phyloP scores from a whole-genome alignment of 805 yeast species.

The Candida ponderosae region DNA sequence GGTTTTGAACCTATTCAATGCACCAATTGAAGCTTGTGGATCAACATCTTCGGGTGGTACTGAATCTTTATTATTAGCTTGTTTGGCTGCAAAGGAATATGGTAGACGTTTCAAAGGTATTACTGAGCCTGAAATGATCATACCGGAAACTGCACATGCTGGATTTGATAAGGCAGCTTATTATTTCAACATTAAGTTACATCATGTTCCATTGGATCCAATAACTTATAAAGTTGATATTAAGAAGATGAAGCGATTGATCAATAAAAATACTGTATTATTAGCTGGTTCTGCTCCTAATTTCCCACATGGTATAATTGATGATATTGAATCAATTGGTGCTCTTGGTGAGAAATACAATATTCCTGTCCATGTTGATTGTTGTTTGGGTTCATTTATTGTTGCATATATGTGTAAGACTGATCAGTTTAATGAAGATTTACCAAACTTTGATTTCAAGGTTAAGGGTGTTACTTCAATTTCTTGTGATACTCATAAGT shows the following conservation, averaged over 20 bases:
- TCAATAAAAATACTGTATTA: constrained; percentile 74
- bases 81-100: constrained; percentile 79
- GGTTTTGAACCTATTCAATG: constrained; percentile 77
- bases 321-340: constrained; percentile 72
- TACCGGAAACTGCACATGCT: constrained; percentile 89
- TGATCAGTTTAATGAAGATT: constrained; percentile 42
- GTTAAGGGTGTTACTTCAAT: constrained; percentile 93
- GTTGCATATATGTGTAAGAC: constrained; percentile 71
- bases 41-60: constrained; percentile 93
- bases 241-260: constrained; percentile 49
- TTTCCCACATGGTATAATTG: constrained; percentile 94
- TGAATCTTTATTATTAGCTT: constrained; percentile 80
- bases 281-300: constrained; percentile 94
- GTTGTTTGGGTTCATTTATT: constrained; percentile 90
- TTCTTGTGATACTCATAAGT: constrained; percentile 98
- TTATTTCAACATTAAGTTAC: constrained; percentile 80
- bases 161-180: constrained; percentile 90
- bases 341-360: constrained; percentile 44
- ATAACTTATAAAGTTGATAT: constrained; percentile 61
- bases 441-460: constrained; percentile 68
- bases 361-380: constrained; percentile 93
- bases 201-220: constrained; percentile 72
- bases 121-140: constrained; percentile 73
- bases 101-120: constrained; percentile 55
- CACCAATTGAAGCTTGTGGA: constrained; percentile 66